These are phyloP conservation scores for Penicillium sp. DNA, from an alignment of 2,329 filamentous ascomycete genomes.

Conservation along the genomic window DNA sequence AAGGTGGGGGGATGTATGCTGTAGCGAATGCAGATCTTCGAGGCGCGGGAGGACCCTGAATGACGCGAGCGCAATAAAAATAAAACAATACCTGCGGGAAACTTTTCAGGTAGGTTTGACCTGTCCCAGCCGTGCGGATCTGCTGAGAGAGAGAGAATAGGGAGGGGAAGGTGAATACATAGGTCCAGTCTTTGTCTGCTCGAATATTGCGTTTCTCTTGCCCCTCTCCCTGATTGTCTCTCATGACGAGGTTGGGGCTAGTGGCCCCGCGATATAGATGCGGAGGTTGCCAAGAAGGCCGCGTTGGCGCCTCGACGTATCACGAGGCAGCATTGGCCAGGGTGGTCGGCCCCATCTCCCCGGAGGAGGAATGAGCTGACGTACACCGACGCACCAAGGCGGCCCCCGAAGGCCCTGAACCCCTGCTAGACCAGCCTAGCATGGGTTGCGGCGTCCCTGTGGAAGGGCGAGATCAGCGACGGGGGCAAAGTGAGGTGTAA, in stretches of 20 bases:
- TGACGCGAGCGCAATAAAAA: constrained; percentile 10
- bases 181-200: background rate
- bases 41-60: constrained; percentile 13
- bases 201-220: constrained; percentile 1
- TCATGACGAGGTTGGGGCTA: background rate
- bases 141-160: background rate
- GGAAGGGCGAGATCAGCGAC: constrained; percentile 15
- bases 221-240: background rate
- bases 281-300: constrained; percentile 14
- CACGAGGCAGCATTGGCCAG: constrained; percentile 8
- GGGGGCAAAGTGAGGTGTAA: constrained; percentile 3
- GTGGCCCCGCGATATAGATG: constrained; percentile 11
- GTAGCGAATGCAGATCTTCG: constrained; percentile 14
- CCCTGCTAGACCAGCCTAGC: constrained; percentile 15
- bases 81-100: constrained; percentile 2
- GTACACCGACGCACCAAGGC: constrained; percentile 16
- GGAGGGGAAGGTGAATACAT: background rate
- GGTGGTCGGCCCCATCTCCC: constrained; percentile 4
- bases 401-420: constrained; percentile 2
- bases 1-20: constrained; percentile 12
- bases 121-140: background rate
- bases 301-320: constrained; percentile 10
- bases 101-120: background rate
- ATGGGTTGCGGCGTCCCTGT: constrained; percentile 12
- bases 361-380: constrained; percentile 21